Evolutionary conservation across 495 filamentous ascomycete species (phyloP).

Genomic region (Daldinia bambusicola): DNA sequence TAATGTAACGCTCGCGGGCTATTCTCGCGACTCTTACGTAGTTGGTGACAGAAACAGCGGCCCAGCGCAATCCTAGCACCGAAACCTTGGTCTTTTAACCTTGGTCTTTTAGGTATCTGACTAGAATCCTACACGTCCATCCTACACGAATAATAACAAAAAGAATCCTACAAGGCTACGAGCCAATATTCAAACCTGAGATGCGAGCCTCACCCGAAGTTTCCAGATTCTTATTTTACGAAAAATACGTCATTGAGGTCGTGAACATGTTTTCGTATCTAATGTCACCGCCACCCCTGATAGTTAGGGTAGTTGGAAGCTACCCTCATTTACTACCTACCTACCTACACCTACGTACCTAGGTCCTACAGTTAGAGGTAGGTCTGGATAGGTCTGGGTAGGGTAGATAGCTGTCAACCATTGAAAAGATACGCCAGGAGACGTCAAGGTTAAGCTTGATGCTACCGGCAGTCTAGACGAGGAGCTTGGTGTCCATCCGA

Average conservation of each 20-base stretch:
- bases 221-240: not conserved
- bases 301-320: not conserved
- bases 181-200: not conserved
- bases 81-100: not conserved
- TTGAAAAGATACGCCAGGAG: conserved; percentile 5
- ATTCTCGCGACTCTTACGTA: conserved; percentile 21
- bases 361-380: not conserved
- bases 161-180: conserved; percentile 22
- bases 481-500: conserved; percentile 6
- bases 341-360: not conserved
- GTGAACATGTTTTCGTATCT: not conserved
- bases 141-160: not conserved
- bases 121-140: conserved; percentile 16
- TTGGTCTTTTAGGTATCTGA: conserved; percentile 11
- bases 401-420: not conserved
- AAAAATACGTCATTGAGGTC: conserved; percentile 28
- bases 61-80: not conserved
- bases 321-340: no score
- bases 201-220: conserved; percentile 13
- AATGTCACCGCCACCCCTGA: not conserved
- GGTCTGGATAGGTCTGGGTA: not conserved
- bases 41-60: conserved; percentile 13
- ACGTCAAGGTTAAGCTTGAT: conserved; percentile 16
- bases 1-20: not conserved
- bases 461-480: conserved; percentile 24